These are phyloP conservation scores for Echium plantagineum DNA, from an alignment of 257 asterid species.

Conservation along the genomic window DNA sequence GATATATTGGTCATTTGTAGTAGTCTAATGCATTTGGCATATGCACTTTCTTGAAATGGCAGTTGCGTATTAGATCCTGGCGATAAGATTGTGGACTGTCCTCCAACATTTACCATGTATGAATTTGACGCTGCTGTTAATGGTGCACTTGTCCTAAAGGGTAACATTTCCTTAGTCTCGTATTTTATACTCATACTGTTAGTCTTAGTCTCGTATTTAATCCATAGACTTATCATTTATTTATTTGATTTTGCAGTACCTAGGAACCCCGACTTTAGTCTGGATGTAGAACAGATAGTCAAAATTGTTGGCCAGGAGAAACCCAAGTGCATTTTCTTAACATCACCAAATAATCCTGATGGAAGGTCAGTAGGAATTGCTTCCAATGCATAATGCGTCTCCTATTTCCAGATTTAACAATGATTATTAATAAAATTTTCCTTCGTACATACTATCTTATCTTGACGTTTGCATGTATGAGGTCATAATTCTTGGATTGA, in stretches of 20 bases:
- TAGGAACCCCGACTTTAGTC: conserved; percentile 70
- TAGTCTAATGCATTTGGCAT: conserved; percentile 8
- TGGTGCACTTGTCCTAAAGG: conserved; percentile 81
- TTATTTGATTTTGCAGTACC: conserved; percentile 44
- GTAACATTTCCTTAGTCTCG: conserved; percentile 21
- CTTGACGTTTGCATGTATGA: neutral
- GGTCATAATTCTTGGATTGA: too few relatives aligned
- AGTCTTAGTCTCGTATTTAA: too few relatives aligned
- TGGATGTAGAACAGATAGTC: conserved; percentile 64
- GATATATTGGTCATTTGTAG: neutral
- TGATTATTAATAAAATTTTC: neutral
- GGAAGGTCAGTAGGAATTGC: conserved; percentile 54
- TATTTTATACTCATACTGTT: neutral
- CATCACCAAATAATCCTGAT: conserved; percentile 99
- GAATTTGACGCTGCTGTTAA: conserved; percentile 98
- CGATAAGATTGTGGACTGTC: conserved; percentile 91
- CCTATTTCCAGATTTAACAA: conserved; percentile 1
- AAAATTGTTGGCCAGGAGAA: conserved; percentile 72
- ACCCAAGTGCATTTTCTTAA: conserved; percentile 87
- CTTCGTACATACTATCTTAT: too few relatives aligned
- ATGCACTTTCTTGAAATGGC: conserved; percentile 9
- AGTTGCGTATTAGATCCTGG: conserved; percentile 93
- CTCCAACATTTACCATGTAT: conserved; percentile 95
- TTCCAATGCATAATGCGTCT: neutral
- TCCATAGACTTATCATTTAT: neutral